Conservation (phyloP, 805 yeast genomes). For the Saturnispora sekii region DNA sequence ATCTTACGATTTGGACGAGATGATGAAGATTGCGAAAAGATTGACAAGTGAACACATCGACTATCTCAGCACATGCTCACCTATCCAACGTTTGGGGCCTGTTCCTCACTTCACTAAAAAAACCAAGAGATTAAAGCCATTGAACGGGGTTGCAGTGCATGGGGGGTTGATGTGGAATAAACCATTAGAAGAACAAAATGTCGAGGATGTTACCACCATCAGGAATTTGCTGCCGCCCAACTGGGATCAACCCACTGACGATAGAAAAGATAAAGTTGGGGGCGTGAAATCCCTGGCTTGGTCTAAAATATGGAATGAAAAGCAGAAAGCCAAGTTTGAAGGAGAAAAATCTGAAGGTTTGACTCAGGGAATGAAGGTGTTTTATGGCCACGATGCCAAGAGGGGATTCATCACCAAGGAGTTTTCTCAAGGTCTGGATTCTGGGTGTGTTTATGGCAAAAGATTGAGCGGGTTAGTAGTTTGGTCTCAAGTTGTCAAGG, state of each 20-base stretch:
- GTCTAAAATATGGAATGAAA: constrained; percentile 25
- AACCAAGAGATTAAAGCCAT: constrained; percentile 12
- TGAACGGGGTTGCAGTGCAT: constrained; percentile 58
- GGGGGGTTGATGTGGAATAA: constrained; percentile 71
- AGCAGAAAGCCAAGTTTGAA: constrained; percentile 14
- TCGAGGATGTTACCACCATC: constrained; percentile 57
- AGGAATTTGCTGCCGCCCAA: constrained; percentile 58
- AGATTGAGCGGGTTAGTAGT: constrained; percentile 54
- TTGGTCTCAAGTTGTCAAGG: constrained; percentile 25
- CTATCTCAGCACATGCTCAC: constrained; percentile 53
- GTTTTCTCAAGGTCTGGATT: constrained; percentile 72
- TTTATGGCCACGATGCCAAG: constrained; percentile 85
- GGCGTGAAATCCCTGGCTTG: constrained; percentile 25
- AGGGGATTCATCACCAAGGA: constrained; percentile 57
- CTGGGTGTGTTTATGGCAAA: constrained; percentile 74
- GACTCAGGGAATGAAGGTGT: constrained; percentile 34
- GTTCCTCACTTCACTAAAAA: constrained; percentile 35
- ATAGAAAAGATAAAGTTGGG: constrained; percentile 21
- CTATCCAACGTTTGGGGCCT: constrained; percentile 52
- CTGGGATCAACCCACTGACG: constrained; percentile 48
- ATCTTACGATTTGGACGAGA: constrained; percentile 27
- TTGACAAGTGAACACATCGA: constrained; percentile 51
- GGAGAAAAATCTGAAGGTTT: constrained; percentile 8
- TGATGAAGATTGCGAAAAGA: constrained; percentile 40
- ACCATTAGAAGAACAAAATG: constrained; percentile 44